phyloP scores from a whole-genome alignment of 495 filamentous ascomycete species.

The Annulohypoxylon maeteangense region DNA sequence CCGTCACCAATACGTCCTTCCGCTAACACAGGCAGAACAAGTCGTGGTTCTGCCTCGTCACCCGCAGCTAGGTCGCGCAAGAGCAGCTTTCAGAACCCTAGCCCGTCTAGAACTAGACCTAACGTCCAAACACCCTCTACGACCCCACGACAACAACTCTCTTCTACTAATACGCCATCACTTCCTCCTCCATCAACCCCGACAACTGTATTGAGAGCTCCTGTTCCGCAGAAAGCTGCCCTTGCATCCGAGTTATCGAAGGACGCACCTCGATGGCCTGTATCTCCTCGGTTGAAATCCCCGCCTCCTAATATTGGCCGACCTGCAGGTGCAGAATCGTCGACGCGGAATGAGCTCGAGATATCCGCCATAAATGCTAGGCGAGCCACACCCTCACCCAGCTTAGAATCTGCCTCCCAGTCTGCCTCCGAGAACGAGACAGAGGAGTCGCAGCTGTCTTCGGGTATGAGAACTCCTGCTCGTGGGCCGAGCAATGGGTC shows the following conservation, averaged over 20 bases:
- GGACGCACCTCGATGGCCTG: slow-evolving; percentile 71
- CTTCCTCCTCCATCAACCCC: slow-evolving; percentile 63
- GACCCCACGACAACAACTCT: slow-evolving; percentile 69
- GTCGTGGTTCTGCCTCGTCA: slow-evolving; percentile 36
- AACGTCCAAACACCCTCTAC: slow-evolving; percentile 68
- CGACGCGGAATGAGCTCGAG: slow-evolving; percentile 59
- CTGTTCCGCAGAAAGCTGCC: slow-evolving; percentile 68
- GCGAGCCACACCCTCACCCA: slow-evolving; percentile 58
- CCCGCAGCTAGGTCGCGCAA: slow-evolving; percentile 68
- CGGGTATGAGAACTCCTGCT: slow-evolving; percentile 71
- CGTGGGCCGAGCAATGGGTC: slow-evolving; percentile 73
- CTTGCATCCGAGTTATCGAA: slow-evolving; percentile 63
- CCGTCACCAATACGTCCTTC: slow-evolving; percentile 59
- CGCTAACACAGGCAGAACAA: slow-evolving; percentile 41
- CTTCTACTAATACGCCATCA: slow-evolving; percentile 68
- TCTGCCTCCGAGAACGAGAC: slow-evolving; percentile 59
- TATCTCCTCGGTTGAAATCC: slow-evolving; percentile 73
- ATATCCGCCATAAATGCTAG: slow-evolving; percentile 66
- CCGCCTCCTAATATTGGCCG: slow-evolving; percentile 68
- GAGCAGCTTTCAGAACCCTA: slow-evolving; percentile 73
- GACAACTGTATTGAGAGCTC: slow-evolving; percentile 68
- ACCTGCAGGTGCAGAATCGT: slow-evolving; percentile 50
- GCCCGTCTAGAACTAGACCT: slow-evolving; percentile 68
- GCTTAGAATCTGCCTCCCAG: slow-evolving; percentile 50
- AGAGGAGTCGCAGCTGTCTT: slow-evolving; percentile 63